Evolutionary conservation across 139 green algal genomes (phyloP), one percentile per base, ranked within the genome.

Genomic region (Chlorella sp.): DNA sequence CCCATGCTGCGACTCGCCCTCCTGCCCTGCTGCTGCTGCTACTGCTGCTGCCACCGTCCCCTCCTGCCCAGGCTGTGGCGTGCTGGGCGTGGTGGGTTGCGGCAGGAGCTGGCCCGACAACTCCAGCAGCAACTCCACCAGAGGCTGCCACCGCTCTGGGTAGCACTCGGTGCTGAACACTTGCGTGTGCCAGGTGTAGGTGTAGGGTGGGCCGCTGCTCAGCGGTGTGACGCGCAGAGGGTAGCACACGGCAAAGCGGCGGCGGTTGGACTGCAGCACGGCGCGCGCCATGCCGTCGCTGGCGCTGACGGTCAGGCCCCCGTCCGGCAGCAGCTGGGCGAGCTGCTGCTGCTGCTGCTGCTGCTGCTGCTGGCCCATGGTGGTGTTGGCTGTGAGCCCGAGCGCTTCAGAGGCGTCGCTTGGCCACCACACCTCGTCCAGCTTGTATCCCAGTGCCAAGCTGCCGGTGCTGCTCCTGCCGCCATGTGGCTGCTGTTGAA

Each of bases 211-310:
- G 51, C 70, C 78, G 17, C 42, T 17, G 42, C 10, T 55, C 10
- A 17, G 10, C 10, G 10, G 10, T 3, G 29, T 27, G 2, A 90
- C 64, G 1, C 89, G 74, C 31, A 92, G 78, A 2, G 87, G 87
- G 69, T 86, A 92, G 76, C 72, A 86, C 5, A 92, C 82, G 2
- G 83, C 83, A 68, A 93, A 82, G 20, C 88, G 74, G 24, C 68
- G 74, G 2, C 69, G 31, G 69, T 83, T 76, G 23, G 66, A 26
- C 67, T 91, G 79, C 27, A 91, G 75, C 23, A 88, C 79, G 1
- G 87, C 31, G 3, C 81, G 76, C 26, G 79, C 84, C 14, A 69
- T 76, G 63, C 76, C 76, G 51, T 90, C 87, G 17, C 77, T 73
- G 23, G 77, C 82, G 33, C 66, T 73, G 3, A 91, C 31, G 4